Evolutionary conservation across 129 eudicot species (phyloP), one percentile per base, ranked within the genome.

Genomic region (Pittosporum tobira): DNA sequence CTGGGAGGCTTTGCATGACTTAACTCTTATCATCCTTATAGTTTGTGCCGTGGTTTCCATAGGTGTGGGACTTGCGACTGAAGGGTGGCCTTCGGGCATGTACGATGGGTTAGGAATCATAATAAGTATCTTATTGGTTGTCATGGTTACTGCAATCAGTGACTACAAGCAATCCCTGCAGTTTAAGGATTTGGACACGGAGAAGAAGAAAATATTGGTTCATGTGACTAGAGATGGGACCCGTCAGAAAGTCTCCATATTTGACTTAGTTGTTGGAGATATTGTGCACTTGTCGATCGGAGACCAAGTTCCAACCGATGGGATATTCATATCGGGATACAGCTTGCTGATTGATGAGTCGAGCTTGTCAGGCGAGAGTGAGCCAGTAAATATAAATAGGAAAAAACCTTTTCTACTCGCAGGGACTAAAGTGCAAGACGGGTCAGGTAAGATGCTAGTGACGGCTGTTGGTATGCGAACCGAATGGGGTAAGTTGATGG

Each of bases 401-500:
- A 69, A 76, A 6, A 83, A 70, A 63, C 98, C 96, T 1, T 91
- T 91, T 44, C 74, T 91, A 44, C 71, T 91, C 12, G 68, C 87
- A 0, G 98, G 98, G 60, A 86, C 96, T 4, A 91, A 83, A 67
- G 96, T 91, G 59, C 87, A 80, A 76, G 90, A 91, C 53, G 98
- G 98, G 12, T 78, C 89, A n/a, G 94, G 65, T 62, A 83, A 78
- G 51, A 91, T 91, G 98, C 67, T 91, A 21, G 94, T 91, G 23
- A 76, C 94, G 9, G 74, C 98, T 9, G 98, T 91, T 50, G 95
- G 98, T 48, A 81, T 83, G 96, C 84, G 76, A 71, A 91, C 98
- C 25, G 94, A 86, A 77, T 90, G 98, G 98, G 98, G 94, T 21
- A 77, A 73, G 51, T 65, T 90, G 70, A 86, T 90, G 95, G 94